phyloP scores from a whole-genome alignment of 305 asterid genomes.

The Striga hermonthica region DNA sequence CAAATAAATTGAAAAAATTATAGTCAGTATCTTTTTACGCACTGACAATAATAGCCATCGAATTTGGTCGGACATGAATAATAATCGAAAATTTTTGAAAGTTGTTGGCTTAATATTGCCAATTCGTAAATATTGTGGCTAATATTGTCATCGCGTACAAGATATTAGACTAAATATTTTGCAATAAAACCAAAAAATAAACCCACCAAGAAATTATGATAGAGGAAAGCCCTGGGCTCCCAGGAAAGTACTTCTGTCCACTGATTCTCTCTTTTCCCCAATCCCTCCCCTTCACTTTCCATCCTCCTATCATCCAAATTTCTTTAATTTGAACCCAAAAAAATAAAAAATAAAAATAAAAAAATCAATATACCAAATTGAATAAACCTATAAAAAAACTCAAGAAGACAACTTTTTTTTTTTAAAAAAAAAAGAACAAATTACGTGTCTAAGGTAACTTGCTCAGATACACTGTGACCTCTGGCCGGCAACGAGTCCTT shows the following conservation, averaged over 20 bases:
- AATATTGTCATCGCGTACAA: too few relatives aligned
- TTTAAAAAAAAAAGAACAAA: not conserved
- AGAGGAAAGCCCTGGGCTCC: slow-evolving; percentile 49
- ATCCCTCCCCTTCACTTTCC: slow-evolving; percentile 44
- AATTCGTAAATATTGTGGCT: too few relatives aligned
- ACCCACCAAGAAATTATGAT: slow-evolving; percentile 76
- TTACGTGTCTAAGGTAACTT: slow-evolving; percentile 44
- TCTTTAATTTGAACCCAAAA: not conserved
- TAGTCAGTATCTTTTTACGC: too few relatives aligned
- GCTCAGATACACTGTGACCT: slow-evolving; percentile 34
- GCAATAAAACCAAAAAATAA: too few relatives aligned
- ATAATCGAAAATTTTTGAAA: too few relatives aligned
- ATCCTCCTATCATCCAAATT: slow-evolving; percentile 28
- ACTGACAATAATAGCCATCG: too few relatives aligned
- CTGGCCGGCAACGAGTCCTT: slow-evolving; percentile 24
- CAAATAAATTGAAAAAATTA: too few relatives aligned
- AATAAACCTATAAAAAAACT: not conserved
- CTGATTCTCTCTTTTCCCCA: slow-evolving; percentile 57
- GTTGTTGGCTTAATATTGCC: too few relatives aligned
- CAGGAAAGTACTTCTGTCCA: slow-evolving; percentile 70
- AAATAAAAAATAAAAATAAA: too few relatives aligned
- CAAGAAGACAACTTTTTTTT: too few relatives aligned
- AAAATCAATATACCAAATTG: not conserved
- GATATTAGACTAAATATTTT: too few relatives aligned
- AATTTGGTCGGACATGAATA: too few relatives aligned